Base-by-base conservation (phyloP, 257 asterid genomes). In the Linderniella brevidens region DNA sequence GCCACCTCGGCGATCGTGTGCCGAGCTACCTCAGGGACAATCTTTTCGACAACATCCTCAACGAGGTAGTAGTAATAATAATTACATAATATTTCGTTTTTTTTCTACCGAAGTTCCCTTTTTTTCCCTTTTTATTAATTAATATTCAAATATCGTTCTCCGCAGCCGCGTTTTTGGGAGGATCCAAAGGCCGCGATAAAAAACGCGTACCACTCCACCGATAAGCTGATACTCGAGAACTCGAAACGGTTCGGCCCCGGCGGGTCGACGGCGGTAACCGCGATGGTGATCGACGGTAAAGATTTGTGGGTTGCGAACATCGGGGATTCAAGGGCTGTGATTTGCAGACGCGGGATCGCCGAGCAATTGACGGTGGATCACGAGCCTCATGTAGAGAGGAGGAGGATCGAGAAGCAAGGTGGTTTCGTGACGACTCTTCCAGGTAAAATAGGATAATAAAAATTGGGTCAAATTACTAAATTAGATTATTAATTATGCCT, bases 251-350 rank as follows among this genome's bases (percentile, higher is more conserved):
- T 82, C 19, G 92, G 92, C 32, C 92, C 92, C 9, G 94, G 94
- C 56, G 94, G 87, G 55, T 82, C 87, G 41, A 82, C 94, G 41
- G 94, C 94, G 44, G 92, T 82, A 45, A 79, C 94, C 15, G 87
- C 87, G 18, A 78, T 79, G 16, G 82, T 79, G 13, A 65, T 82
- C 8, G 92, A 82, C 51, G 84, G 84, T 43, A 79, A 82, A 64
- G 76, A 82, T 25, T 46, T 82, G 37, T 82, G 94, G 94, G 79
- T 82, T 53, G 94, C 87, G 13, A 82, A 82, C 15, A 8, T 79
- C 49, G 94, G 87, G 51, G 92, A 76, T 60, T 82, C 94, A 3
- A 72, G 92, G 66, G 94, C 94, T 6, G 92, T 82, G 35, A 63
- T 82, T 45, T 73, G 81, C 59, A 68, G 63, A 59, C 57, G 61